Evolutionary conservation across 2,329 filamentous ascomycete species (phyloP).

Genomic region (Bipolaris gigantea): DNA sequence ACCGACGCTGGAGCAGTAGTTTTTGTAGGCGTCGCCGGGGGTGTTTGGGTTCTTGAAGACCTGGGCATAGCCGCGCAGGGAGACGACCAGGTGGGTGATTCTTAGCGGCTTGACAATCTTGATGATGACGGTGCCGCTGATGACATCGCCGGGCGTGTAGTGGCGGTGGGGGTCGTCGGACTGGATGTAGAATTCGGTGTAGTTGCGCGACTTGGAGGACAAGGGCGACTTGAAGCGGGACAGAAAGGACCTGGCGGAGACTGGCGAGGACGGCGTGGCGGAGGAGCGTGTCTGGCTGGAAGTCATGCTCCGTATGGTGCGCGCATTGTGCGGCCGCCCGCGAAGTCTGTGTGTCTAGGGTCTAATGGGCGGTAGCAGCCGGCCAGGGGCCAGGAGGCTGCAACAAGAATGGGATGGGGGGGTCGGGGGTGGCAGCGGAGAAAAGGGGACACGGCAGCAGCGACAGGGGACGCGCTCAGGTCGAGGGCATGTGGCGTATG

Average conservation of each 20-base stretch:
- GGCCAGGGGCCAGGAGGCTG: background rate
- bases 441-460: background rate
- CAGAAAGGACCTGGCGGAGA: conserved; percentile 46
- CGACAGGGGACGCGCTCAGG: conserved; percentile 10
- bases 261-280: conserved; percentile 33
- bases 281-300: conserved; percentile 42
- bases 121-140: conserved; percentile 72
- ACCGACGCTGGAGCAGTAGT: conserved; percentile 54
- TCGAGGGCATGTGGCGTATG: conserved; percentile 13
- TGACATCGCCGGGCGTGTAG: conserved; percentile 73
- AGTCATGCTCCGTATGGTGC: conserved; percentile 44
- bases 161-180: conserved; percentile 76
- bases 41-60: conserved; percentile 73
- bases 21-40: conserved; percentile 57
- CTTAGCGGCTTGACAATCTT: conserved; percentile 73
- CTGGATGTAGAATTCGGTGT: conserved; percentile 77
- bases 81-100: conserved; percentile 78
- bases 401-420: background rate
- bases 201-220: conserved; percentile 61
- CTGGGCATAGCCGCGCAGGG: conserved; percentile 76
- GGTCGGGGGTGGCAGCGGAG: background rate
- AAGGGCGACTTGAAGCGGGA: conserved; percentile 61
- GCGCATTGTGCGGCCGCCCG: conserved; percentile 46
- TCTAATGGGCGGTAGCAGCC: background rate
- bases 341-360: conserved; percentile 13